These are phyloP conservation scores for Russula emetica DNA, from an alignment of 768 basidiomycete species.

Conservation along the genomic window DNA sequence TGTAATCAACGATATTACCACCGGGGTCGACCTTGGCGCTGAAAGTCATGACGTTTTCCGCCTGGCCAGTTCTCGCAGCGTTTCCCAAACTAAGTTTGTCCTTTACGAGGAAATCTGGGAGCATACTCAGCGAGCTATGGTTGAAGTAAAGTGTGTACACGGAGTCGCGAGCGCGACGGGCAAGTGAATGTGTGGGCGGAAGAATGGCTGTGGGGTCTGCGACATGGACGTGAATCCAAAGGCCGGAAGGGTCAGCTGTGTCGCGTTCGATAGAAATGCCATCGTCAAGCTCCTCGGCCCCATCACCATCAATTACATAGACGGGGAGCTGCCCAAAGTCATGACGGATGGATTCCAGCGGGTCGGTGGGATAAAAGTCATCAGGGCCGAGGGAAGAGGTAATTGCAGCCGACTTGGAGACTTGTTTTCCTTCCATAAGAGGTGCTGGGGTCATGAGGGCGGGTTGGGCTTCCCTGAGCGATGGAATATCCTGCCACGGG, in stretches of 20 bases:
- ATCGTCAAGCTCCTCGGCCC: conserved; percentile 88
- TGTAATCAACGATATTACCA: conserved; percentile 67
- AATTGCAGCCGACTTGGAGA: background rate
- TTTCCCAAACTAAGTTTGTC: conserved; percentile 49
- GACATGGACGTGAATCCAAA: conserved; percentile 88
- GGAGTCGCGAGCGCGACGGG: conserved; percentile 51
- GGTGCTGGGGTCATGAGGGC: background rate
- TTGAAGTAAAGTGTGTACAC: conserved; percentile 58
- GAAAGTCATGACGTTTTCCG: conserved; percentile 70
- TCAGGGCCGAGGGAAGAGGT: conserved; percentile 45
- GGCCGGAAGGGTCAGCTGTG: conserved; percentile 49
- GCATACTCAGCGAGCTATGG: conserved; percentile 62
- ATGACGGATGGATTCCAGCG: conserved; percentile 66
- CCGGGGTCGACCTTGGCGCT: conserved; percentile 60
- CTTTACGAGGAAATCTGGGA: conserved; percentile 59
- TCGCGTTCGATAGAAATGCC: conserved; percentile 81
- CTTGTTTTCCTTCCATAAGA: background rate
- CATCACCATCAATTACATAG: conserved; percentile 79
- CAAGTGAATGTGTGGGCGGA: conserved; percentile 61
- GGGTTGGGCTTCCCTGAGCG: conserved; percentile 20
- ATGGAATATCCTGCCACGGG: conserved; percentile 71
- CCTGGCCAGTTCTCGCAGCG: conserved; percentile 31
- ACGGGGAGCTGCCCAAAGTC: conserved; percentile 81
- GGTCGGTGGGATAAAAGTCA: conserved; percentile 62
- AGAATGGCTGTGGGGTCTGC: conserved; percentile 86